These are phyloP conservation scores for Anacardium occidentale DNA, from an alignment of 345 rosid species.

Conservation along the genomic window DNA sequence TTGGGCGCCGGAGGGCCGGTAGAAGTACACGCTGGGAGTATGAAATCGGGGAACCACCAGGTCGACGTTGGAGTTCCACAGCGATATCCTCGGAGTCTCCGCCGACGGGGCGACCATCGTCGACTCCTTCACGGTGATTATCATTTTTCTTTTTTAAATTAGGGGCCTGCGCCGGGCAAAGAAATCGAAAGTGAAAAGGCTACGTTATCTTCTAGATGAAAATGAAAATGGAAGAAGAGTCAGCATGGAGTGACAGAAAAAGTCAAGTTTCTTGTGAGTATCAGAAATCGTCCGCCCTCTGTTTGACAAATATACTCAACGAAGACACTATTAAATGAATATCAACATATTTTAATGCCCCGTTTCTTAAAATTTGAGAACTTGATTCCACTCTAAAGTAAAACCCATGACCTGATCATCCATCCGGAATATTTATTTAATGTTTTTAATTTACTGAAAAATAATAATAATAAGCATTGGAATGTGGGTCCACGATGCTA, in stretches of 20 bases:
- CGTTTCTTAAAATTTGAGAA: too few relatives aligned
- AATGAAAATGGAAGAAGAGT: not conserved
- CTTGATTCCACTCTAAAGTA: too few relatives aligned
- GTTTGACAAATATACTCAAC: too few relatives aligned
- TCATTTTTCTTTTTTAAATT: conserved; percentile 40
- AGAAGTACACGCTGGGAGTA: conserved; percentile 93
- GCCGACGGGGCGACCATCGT: conserved; percentile 70
- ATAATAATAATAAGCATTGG: too few relatives aligned
- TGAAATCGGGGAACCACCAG: conserved; percentile 86
- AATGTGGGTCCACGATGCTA: too few relatives aligned
- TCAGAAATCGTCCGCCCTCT: too few relatives aligned
- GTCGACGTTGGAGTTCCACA: conserved; percentile 94
- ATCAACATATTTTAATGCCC: too few relatives aligned
- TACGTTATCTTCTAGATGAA: not conserved
- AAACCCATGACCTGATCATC: too few relatives aligned
- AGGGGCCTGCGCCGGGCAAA: not conserved
- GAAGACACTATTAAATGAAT: too few relatives aligned
- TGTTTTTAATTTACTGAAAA: too few relatives aligned
- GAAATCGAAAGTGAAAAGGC: not conserved
- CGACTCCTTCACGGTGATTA: conserved; percentile 61
- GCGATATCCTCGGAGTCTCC: conserved; percentile 50
- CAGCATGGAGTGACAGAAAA: not conserved
- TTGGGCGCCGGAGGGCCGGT: conserved; percentile 57
- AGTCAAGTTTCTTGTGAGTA: not conserved
- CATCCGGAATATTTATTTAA: too few relatives aligned